Percentiles rank a stretch among this genome's conserved stretches.
phyloP scores from a whole-genome alignment of 257 asterid species.

The Solanum sitiens region DNA sequence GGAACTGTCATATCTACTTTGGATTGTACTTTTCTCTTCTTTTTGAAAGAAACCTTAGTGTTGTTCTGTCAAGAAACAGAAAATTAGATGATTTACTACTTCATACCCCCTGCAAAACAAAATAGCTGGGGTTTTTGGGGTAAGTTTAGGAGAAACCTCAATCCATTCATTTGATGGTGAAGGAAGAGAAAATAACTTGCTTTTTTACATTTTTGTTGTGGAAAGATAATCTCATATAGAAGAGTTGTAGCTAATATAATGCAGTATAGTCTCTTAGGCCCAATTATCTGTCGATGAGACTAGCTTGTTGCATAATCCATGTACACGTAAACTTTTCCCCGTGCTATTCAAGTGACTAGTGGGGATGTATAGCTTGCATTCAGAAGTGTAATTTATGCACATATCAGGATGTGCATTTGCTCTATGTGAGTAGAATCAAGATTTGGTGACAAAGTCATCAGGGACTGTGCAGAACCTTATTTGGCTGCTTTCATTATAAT shows the following conservation, averaged over 20 bases:
- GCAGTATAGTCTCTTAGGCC: background rate
- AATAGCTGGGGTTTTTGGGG: background rate
- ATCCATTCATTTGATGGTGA: background rate
- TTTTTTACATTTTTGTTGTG: background rate
- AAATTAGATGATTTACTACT: background rate
- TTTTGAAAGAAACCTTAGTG: background rate
- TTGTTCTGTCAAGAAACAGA: background rate
- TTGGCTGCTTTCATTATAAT: background rate
- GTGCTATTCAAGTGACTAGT: background rate
- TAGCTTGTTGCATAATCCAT: background rate
- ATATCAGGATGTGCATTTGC: background rate
- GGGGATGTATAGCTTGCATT: background rate
- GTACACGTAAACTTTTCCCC: too few relatives aligned
- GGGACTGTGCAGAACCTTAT: background rate
- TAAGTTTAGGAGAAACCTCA: background rate
- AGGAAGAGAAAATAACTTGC: background rate
- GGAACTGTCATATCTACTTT: background rate
- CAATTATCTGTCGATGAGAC: background rate
- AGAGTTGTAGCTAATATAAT: background rate
- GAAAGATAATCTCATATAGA: background rate
- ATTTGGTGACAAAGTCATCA: background rate
- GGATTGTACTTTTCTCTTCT: background rate
- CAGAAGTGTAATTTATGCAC: background rate
- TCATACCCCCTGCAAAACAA: background rate
- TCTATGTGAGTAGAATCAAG: background rate